Percentiles rank a stretch among this genome's conserved stretches.
Evolutionary conservation across 2,329 filamentous ascomycete species (phyloP).

Genomic region (Aspergillus sp.): DNA sequence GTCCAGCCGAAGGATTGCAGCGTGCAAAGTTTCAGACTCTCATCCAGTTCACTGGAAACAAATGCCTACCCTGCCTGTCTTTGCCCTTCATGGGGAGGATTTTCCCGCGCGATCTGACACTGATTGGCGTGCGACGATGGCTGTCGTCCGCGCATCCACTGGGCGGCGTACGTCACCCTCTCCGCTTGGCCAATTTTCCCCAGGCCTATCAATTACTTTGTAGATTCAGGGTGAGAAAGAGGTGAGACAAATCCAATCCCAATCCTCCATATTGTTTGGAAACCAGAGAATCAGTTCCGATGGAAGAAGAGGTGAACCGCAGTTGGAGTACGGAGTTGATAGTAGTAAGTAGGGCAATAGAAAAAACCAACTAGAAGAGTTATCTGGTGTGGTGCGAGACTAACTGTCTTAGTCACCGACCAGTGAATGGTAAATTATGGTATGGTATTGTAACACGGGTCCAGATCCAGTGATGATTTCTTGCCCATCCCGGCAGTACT

Average conservation of each 20-base stretch:
- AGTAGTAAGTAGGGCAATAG: too few species aligned
- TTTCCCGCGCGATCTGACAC: neutral
- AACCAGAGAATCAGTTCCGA: too few species aligned
- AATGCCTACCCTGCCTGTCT: neutral
- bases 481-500: neutral
- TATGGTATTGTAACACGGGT: too few species aligned
- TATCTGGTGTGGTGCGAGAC: too few species aligned
- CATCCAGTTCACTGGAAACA: neutral
- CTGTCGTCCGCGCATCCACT: neutral
- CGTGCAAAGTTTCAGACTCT: neutral
- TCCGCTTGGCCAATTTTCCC: neutral
- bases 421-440: neutral
- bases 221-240: neutral
- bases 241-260: neutral
- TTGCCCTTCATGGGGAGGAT: neutral
- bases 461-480: neutral
- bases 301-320: too few species aligned
- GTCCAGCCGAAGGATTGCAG: constrained; percentile 6
- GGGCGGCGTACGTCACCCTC: constrained; percentile 7
- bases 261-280: neutral
- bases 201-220: neutral
- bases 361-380: too few species aligned
- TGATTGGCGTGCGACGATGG: neutral
- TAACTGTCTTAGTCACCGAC: neutral
- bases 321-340: too few species aligned